Evolutionary conservation across 441 rosid species (phyloP).

Genomic region (Geranium incanum): DNA sequence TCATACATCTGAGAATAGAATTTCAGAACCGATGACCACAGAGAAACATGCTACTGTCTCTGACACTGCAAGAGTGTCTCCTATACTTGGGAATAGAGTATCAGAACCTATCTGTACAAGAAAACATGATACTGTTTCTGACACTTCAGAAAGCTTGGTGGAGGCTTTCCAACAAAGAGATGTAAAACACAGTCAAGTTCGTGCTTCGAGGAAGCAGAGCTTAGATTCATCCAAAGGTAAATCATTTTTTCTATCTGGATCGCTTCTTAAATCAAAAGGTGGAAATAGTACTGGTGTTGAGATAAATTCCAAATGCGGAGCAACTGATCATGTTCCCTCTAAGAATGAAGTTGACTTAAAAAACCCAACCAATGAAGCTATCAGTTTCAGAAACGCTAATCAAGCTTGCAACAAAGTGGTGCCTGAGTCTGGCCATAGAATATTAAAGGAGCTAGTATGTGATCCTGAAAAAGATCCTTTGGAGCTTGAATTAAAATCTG

Average conservation of each 20-base stretch:
- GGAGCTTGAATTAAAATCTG: constrained; percentile 46
- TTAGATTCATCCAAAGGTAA: constrained; percentile 21
- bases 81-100: constrained; percentile 27
- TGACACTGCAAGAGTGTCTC: constrained; percentile 31
- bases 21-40: constrained; percentile 26
- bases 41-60: constrained; percentile 30
- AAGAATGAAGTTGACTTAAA: constrained; percentile 29
- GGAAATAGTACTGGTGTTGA: constrained; percentile 37
- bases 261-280: constrained; percentile 27
- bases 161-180: constrained; percentile 31
- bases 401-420: constrained; percentile 28
- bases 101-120: constrained; percentile 27
- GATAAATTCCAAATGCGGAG: constrained; percentile 30
- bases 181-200: constrained; percentile 25
- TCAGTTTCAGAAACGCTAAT: constrained; percentile 27
- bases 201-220: constrained; percentile 34
- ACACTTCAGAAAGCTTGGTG: constrained; percentile 30
- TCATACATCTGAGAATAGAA: constrained; percentile 27
- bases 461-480: constrained; percentile 43
- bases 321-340: constrained; percentile 26
- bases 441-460: constrained; percentile 47
- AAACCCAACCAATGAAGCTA: constrained; percentile 30
- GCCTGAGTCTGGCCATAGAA: constrained; percentile 34
- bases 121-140: constrained; percentile 30
- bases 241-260: constrained; percentile 11